These are phyloP conservation scores for Fusarium secorum DNA, from an alignment of 2,329 filamentous ascomycete genomes.

Conservation along the genomic window DNA sequence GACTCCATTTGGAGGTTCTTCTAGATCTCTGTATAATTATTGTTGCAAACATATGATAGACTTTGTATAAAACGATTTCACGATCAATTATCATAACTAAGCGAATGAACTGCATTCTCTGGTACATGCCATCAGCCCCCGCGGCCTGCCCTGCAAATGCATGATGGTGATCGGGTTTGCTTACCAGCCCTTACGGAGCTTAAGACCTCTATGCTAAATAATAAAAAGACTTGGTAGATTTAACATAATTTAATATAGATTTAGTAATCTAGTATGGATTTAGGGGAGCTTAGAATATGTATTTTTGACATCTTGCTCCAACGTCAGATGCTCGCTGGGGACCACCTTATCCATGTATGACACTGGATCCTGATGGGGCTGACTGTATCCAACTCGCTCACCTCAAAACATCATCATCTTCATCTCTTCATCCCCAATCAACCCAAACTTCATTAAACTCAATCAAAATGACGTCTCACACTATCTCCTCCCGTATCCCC, in stretches of 20 bases:
- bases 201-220: not conserved
- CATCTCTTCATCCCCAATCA: not conserved
- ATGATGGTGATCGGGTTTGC: not conserved
- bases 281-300: not conserved
- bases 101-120: too few species aligned
- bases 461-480: conserved; percentile 7
- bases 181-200: not conserved
- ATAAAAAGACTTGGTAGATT: not conserved
- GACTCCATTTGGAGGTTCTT: conserved; percentile 59
- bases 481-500: conserved; percentile 8
- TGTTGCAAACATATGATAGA: not conserved
- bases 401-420: not conserved
- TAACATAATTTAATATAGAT: fast-evolving
- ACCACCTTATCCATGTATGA: not conserved
- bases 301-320: not conserved
- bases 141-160: not conserved
- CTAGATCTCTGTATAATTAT: conserved; percentile 28
- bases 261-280: not conserved
- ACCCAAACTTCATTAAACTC: not conserved
- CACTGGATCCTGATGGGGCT: not conserved
- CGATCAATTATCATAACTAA: not conserved
- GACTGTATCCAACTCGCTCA: not conserved
- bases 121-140: too few species aligned
- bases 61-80: not conserved
- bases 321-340: too few species aligned